phyloP scores from a whole-genome alignment of 73 alveolate genomes.

The Tetrahymena elliotti region DNA sequence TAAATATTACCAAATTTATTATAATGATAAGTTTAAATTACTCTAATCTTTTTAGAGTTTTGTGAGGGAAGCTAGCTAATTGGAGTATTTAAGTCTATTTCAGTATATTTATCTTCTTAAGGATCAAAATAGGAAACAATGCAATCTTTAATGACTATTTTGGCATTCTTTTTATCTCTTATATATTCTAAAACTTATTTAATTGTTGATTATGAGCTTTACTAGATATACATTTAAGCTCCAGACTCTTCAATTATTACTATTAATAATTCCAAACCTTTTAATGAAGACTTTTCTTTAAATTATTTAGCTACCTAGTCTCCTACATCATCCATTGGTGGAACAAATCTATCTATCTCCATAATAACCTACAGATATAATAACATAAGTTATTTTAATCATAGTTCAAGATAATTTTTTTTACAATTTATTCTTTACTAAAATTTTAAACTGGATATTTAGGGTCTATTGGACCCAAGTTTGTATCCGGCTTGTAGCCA shows the following conservation, averaged over 20 bases:
- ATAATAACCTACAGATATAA: background rate
- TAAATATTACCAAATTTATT: background rate
- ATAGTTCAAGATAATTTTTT: background rate
- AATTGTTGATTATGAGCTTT: background rate
- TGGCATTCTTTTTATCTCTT: background rate
- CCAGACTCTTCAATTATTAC: background rate
- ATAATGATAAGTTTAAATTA: background rate
- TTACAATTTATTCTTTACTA: background rate
- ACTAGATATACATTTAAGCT: background rate
- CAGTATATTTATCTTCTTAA: background rate
- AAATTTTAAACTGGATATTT: background rate
- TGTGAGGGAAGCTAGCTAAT: background rate
- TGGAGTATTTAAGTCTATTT: background rate
- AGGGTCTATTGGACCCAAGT: background rate
- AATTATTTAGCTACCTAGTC: background rate
- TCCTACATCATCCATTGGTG: background rate
- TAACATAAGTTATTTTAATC: background rate
- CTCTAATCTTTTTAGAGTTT: background rate
- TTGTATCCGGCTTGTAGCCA: background rate
- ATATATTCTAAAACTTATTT: background rate
- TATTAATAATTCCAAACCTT: background rate
- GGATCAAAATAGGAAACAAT: background rate
- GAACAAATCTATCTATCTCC: background rate
- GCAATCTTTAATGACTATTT: background rate
- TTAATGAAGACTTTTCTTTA: background rate